Base-by-base conservation (phyloP, 495 filamentous ascomycete genomes). In the Trichoderma asperelloides region DNA sequence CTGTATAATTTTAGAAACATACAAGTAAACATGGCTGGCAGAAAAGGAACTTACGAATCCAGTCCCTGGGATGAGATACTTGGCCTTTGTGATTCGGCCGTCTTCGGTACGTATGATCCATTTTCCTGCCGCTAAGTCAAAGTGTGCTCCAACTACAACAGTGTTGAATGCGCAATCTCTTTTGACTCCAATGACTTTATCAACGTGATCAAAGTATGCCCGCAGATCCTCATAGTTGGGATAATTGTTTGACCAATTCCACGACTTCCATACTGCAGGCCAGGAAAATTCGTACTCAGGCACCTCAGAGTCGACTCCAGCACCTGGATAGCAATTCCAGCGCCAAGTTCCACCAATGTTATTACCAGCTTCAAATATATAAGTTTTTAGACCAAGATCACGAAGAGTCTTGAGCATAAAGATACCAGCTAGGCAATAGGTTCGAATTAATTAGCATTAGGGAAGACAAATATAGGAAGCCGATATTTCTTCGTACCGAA, bases 321-420 rank as follows among this genome's bases (percentile, higher is more conserved):
- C 79, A 39, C 79, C 79, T 3, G 79, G 78, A 68, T 80, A 81
- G 33, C 75, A 71, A 43, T 79, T 78, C 65, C 66, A 60, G 25
- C 12, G 65, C 83, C 79, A 84, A 62, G 78, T 79, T 8, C 84
- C 83, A 1, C 84, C 84, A 4, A 83, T 73, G 33, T 77, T 77
- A 21, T 73, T 70, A 1, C 75, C 82, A 18, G 75, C 74, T 57
- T 85, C 84, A 25, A 82, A 41, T 3, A 60, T 60, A 21, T 60
- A 60, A 13, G 55, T 60, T 25, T 60, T 60, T 13, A 60, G 68
- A 15, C 73, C 71, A 51, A 69, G 70, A 16, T 74, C 73, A 16
- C 73, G 73, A 33, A 75, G 71, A 65, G 66, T 74, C 60, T 75
- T 75, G 2, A 75, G 68, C 66, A 74, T 69, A 43, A 74, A 75